Evolutionary conservation across 2,329 filamentous ascomycete species (phyloP).

Genomic region (Mycosphaerella arachidis): DNA sequence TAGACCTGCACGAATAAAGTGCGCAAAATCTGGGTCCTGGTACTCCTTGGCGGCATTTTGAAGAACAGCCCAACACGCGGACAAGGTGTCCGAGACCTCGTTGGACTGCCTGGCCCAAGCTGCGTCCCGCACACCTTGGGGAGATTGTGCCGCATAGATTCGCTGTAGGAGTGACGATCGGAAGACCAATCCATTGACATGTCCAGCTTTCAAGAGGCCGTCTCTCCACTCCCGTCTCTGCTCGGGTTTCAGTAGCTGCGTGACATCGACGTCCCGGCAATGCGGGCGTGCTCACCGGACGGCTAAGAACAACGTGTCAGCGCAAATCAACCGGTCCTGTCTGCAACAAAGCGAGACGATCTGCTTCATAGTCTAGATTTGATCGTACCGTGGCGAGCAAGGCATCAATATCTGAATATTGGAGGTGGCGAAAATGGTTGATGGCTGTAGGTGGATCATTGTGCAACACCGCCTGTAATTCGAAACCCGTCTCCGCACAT

Average conservation of each 20-base stretch:
- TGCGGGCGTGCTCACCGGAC: too few species aligned
- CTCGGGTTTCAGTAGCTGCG: not conserved
- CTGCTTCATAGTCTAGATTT: not conserved
- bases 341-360: slow-evolving; percentile 1
- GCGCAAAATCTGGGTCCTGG: not conserved
- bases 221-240: not conserved
- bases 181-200: not conserved
- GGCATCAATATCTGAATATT: not conserved
- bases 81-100: not conserved
- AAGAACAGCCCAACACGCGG: not conserved
- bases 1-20: not conserved
- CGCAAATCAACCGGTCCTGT: not conserved
- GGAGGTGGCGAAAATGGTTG: not conserved
- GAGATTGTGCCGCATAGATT: not conserved
- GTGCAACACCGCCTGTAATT: not conserved
- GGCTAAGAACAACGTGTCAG: too few species aligned
- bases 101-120: not conserved
- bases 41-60: not conserved
- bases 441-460: not conserved
- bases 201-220: not conserved
- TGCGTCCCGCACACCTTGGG: not conserved
- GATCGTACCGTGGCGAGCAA: not conserved
- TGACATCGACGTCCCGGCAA: too few species aligned
- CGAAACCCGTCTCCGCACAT: slow-evolving; percentile 2
- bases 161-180: not conserved